Conservation (phyloP, 2,329 filamentous ascomycete genomes). For the Anisogramma anomala region DNA sequence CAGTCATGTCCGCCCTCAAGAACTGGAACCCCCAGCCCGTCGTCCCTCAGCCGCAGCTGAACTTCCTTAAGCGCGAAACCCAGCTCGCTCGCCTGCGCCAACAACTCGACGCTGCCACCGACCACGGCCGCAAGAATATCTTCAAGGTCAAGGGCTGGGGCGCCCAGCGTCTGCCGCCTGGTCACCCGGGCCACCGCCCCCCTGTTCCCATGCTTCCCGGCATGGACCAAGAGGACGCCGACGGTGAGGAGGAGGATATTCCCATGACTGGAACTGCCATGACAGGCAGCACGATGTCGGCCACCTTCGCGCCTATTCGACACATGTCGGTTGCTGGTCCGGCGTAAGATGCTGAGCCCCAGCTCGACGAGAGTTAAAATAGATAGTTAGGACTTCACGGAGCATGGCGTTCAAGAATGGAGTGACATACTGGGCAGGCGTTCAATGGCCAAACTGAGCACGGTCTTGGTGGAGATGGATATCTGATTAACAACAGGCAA, state of each 20-base stretch:
- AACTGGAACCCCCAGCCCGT: slow-evolving; percentile 70
- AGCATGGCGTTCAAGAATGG: slow-evolving; percentile 3
- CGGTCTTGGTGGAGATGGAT: background rate
- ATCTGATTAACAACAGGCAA: too few species aligned
- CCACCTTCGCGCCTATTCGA: slow-evolving; percentile 12
- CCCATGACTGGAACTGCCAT: slow-evolving; percentile 5
- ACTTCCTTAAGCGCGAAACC: slow-evolving; percentile 52
- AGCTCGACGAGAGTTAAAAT: too few species aligned
- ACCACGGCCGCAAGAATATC: slow-evolving; percentile 53
- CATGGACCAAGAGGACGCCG: slow-evolving; percentile 41
- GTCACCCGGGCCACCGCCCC: slow-evolving; percentile 28
- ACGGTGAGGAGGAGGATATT: slow-evolving; percentile 43
- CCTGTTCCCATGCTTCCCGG: slow-evolving; percentile 19
- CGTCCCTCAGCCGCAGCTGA: slow-evolving; percentile 51
- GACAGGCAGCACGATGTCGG: slow-evolving; percentile 8
- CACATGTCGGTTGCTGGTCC: slow-evolving; percentile 12
- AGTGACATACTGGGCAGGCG: background rate
- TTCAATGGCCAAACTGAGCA: background rate
- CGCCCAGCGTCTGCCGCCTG: slow-evolving; percentile 41
- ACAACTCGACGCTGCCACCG: slow-evolving; percentile 55
- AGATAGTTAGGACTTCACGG: too few species aligned
- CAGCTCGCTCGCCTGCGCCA: slow-evolving; percentile 52
- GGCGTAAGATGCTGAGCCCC: slow-evolving; percentile 1
- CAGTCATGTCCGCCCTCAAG: slow-evolving; percentile 71
- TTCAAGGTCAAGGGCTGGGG: slow-evolving; percentile 49